A percentile compares a stretch with the other conserved stretches of the same genome.
Evolutionary conservation across 306 rosid species (phyloP).

Genomic region (Alnus glutinosa): DNA sequence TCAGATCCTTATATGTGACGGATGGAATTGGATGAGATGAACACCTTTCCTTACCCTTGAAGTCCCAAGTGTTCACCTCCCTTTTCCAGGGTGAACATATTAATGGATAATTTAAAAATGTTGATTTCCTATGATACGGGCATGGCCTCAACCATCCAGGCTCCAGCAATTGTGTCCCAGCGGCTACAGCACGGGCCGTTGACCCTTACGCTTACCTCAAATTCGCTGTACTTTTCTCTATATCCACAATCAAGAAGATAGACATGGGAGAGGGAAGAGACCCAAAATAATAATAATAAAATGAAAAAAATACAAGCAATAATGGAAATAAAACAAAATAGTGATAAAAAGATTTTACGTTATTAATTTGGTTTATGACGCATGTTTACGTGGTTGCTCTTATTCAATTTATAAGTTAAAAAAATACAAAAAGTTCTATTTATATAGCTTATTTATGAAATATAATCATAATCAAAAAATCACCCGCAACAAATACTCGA

Average conservation of each 20-base stretch:
- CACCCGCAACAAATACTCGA: too few species aligned
- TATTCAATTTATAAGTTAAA: too few species aligned
- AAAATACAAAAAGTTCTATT: too few species aligned
- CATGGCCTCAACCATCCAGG: not conserved
- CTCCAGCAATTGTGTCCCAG: not conserved
- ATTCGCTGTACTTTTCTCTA: not conserved
- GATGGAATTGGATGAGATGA: not conserved
- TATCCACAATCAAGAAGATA: conserved; percentile 1
- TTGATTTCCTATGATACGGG: not conserved
- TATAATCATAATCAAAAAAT: too few species aligned
- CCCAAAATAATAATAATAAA: too few species aligned
- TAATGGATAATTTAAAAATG: too few species aligned
- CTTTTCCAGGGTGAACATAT: not conserved
- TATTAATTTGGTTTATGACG: too few species aligned
- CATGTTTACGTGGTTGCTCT: too few species aligned
- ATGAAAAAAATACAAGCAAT: too few species aligned
- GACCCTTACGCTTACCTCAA: not conserved
- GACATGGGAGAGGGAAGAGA: not conserved
- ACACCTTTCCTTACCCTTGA: not conserved
- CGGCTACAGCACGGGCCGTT: conserved; percentile 22
- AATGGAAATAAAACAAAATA: too few species aligned
- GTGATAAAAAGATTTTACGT: too few species aligned
- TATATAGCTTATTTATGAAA: too few species aligned
- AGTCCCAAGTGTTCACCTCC: not conserved
- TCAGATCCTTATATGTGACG: not conserved